Conservation (phyloP, 75 land plant species). For the Pinus albicaulis region DNA sequence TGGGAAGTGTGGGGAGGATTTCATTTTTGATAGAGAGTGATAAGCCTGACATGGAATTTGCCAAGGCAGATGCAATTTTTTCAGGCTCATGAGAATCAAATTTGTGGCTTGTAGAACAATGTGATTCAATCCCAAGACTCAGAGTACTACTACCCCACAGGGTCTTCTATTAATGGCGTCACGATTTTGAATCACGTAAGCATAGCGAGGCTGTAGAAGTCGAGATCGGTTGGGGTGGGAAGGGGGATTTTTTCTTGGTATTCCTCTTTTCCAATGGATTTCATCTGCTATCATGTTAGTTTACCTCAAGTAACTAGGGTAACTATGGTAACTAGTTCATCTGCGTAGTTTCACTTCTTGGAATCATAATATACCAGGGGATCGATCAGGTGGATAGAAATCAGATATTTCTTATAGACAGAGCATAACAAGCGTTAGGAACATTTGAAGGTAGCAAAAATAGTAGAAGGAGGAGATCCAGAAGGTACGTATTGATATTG, state of each 20-base stretch:
- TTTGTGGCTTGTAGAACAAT: not conserved
- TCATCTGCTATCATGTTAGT: no score
- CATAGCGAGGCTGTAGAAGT: not conserved
- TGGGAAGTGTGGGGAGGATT: conserved; percentile 39
- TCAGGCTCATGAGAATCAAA: not conserved
- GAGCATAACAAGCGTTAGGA: no score
- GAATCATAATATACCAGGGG: no score
- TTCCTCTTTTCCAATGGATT: no score
- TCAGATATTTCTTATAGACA: no score
- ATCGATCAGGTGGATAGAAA: no score
- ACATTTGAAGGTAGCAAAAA: no score
- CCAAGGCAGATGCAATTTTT: not conserved
- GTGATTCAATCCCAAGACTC: not conserved
- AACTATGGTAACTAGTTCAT: no score
- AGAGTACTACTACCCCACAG: not conserved
- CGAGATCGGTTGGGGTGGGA: conserved; percentile 4
- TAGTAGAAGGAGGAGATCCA: no score
- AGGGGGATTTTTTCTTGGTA: not conserved
- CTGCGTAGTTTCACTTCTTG: no score
- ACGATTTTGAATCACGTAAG: not conserved
- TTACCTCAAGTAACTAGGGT: no score
- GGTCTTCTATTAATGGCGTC: not conserved
- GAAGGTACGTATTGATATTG: no score
- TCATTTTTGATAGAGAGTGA: conserved; percentile 56
- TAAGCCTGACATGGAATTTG: not conserved